Base-by-base conservation (phyloP, 345 rosid species). In the Salix exigua region DNA sequence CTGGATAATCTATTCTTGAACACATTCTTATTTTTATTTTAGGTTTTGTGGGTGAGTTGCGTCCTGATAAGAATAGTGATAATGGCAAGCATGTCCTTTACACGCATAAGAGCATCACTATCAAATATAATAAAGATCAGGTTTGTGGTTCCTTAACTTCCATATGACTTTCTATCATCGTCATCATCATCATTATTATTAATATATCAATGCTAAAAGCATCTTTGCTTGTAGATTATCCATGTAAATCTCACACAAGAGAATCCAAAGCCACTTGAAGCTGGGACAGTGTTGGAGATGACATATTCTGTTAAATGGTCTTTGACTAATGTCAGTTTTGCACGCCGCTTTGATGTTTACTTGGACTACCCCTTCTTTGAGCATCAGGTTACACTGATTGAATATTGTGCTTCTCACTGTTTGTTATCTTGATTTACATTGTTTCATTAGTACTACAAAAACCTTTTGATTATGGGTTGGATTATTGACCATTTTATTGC, bases 321-420 rank as follows among this genome's bases (percentile, higher is more conserved):
- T 50, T 72, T 88, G 58, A 94, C 91, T 58, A 82, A 88, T 84
- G 68, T 94, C 79, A 84, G 90, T 60, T 94, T 89, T 88, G 91
- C 96, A 16, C 95, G 92, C 17, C 97, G 98, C 55, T 94, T 94
- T 85, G 98, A 94, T 73, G 93, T 94, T 61, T 94, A 94, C 80
- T 84, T 94, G 85, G 98, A 94, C 80, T 88, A 94, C 79, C 98
- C 96, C 25, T 94, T 94, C 86, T 94, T 94, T 82, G 97, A 94
- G 85, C 98, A 94, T 77, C 98, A 94, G 98, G 98, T 94, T 66
- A 73, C 30, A 60, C 40, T 75, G 26, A 69, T 33, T 23, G 2
- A 53, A 4, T 75, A 23, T 17, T 69, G 33, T 31, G 5, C 35
- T 26, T 42, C 48, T 3, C 16, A 63, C 76, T 37, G 25, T 46